These are phyloP conservation scores for Clavispora carvajalis DNA, from an alignment of 805 yeast genomes.

Conservation along the genomic window DNA sequence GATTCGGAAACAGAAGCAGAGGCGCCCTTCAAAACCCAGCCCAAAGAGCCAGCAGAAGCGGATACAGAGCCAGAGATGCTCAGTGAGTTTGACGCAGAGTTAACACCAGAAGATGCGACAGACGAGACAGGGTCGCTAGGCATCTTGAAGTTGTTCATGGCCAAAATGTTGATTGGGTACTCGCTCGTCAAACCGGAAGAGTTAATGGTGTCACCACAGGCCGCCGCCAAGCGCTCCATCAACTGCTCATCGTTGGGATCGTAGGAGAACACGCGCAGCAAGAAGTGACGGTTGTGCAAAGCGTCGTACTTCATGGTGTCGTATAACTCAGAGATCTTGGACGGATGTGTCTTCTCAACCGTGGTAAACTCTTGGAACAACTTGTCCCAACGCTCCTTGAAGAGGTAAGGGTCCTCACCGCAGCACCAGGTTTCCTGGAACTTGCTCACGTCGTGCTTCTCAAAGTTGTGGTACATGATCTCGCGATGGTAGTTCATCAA, in stretches of 20 bases:
- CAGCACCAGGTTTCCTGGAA: conserved; percentile 92
- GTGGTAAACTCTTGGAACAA: conserved; percentile 85
- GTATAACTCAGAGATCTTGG: conserved; percentile 91
- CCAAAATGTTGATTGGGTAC: conserved; percentile 69
- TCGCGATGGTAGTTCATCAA: conserved; percentile 87
- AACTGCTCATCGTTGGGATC: conserved; percentile 38
- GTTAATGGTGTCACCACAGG: conserved; percentile 38
- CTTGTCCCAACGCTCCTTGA: conserved; percentile 96
- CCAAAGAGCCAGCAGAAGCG: conserved; percentile 59
- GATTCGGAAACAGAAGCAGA: conserved; percentile 15
- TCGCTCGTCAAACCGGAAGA: conserved; percentile 58
- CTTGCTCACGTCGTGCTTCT: conserved; percentile 53
- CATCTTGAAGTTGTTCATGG: conserved; percentile 70
- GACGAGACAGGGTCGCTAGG: conserved; percentile 31
- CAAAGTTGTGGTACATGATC: conserved; percentile 78
- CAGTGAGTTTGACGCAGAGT: conserved; percentile 19
- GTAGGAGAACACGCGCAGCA: conserved; percentile 77
- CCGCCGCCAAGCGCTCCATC: conserved; percentile 31
- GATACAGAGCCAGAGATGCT: conserved; percentile 17
- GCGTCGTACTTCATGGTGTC: conserved; percentile 99
- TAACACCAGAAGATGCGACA: conserved; percentile 17
- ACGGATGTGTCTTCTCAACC: conserved; percentile 95
- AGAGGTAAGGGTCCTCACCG: conserved; percentile 85
- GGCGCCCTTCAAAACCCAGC: conserved; percentile 61
- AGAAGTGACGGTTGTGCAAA: conserved; percentile 83